phyloP scores from a whole-genome alignment of 352 stramenopile genomes.

The Phytophthora quininea region DNA sequence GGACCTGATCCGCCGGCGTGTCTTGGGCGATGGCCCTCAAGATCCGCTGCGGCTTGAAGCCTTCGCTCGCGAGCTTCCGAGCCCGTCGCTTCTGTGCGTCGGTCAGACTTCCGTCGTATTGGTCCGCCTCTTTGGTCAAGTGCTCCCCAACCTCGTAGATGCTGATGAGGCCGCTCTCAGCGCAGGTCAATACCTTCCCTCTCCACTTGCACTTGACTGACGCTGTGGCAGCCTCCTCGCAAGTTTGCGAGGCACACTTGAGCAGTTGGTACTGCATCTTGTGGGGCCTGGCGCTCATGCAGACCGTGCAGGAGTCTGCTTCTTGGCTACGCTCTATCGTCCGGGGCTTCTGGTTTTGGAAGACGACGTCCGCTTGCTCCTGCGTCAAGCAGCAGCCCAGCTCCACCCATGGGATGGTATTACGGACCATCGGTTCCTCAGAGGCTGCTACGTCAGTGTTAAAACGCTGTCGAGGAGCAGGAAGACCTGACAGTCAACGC shows the following conservation, averaged over 20 bases:
- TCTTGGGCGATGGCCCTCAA: neutral
- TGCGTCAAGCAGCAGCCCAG: too few species aligned
- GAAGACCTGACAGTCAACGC: too few species aligned
- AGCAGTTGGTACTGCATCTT: neutral
- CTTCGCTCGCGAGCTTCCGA: neutral
- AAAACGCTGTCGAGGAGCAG: too few species aligned
- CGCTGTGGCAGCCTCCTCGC: neutral
- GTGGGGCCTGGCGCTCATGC: neutral
- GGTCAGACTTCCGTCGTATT: neutral
- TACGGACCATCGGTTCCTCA: too few species aligned
- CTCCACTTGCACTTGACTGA: neutral
- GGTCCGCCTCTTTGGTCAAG: neutral
- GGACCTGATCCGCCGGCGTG: neutral
- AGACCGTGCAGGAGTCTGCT: neutral
- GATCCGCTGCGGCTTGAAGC: neutral
- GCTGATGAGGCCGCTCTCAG: neutral
- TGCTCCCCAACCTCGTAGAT: neutral
- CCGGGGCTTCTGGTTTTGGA: too few species aligned
- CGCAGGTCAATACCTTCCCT: neutral
- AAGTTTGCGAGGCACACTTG: neutral
- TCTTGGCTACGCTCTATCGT: too few species aligned
- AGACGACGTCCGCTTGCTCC: too few species aligned
- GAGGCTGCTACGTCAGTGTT: too few species aligned
- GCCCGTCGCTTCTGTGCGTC: neutral
- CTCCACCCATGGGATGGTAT: too few species aligned